Conservation (phyloP, 257 asterid species). For the Plantago elongata region DNA sequence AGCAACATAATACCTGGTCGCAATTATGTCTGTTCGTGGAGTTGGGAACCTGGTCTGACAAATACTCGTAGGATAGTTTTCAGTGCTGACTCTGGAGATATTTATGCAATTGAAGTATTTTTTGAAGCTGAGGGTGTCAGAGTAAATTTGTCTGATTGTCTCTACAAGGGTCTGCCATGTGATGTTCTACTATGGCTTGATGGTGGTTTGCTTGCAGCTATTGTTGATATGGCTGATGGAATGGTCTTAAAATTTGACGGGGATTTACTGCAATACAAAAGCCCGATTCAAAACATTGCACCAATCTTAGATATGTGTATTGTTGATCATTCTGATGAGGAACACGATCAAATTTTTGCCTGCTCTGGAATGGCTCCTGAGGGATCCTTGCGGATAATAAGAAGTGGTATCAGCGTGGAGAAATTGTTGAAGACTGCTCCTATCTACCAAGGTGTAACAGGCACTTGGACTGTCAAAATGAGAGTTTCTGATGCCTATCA, state of each 20-base stretch:
- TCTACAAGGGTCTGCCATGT: conserved; percentile 67
- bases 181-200: conserved; percentile 83
- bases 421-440: conserved; percentile 88
- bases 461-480: conserved; percentile 85
- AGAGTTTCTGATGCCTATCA: conserved; percentile 63
- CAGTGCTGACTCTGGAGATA: conserved; percentile 87
- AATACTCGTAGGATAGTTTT: conserved; percentile 65
- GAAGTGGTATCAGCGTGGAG: conserved; percentile 92
- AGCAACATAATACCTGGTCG: conserved; percentile 52
- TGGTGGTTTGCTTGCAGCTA: conserved; percentile 75
- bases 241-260: conserved; percentile 78
- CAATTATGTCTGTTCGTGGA: conserved; percentile 85
- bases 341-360: conserved; percentile 90
- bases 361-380: conserved; percentile 97
- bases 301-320: conserved; percentile 91
- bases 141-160: conserved; percentile 75
- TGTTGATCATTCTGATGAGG: conserved; percentile 75
- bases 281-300: conserved; percentile 85
- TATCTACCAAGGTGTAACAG: conserved; percentile 84
- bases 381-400: conserved; percentile 80
- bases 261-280: conserved; percentile 53
- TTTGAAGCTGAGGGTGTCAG: conserved; percentile 61
- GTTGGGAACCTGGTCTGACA: conserved; percentile 72
- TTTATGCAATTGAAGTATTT: conserved; percentile 57
- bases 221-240: conserved; percentile 94